A percentile compares a stretch with the other conserved stretches of the same genome.
These are phyloP conservation scores for Cryptococcus hybrid DNA, from an alignment of 1,284 basidiomycete genomes.

Conservation along the genomic window DNA sequence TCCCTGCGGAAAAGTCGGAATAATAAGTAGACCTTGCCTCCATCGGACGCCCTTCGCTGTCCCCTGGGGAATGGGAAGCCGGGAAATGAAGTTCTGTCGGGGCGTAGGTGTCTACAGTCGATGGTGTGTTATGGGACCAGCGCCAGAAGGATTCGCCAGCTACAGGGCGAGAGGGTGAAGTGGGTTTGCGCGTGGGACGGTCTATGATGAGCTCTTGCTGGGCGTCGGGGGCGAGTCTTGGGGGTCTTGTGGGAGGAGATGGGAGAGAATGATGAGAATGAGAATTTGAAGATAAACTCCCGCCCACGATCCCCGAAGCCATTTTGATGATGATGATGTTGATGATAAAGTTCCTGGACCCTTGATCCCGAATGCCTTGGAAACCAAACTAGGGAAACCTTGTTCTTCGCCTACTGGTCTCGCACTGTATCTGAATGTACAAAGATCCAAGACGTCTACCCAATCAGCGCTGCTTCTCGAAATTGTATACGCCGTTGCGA, in stretches of 20 bases:
- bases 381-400: no score
- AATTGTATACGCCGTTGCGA: no score
- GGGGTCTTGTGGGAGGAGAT: background rate
- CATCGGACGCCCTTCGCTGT: background rate
- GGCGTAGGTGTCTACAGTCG: background rate
- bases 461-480: no score
- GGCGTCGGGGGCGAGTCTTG: background rate
- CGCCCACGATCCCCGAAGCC: background rate
- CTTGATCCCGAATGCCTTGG: no score
- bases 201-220: background rate
- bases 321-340: no score
- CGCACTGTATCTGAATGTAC: background rate
- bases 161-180: background rate
- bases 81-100: constrained; percentile 2
- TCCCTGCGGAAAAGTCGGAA: constrained; percentile 15
- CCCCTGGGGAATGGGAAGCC: background rate
- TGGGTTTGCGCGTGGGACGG: background rate
- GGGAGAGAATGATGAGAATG: background rate
- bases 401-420: background rate
- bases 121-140: constrained; percentile 8
- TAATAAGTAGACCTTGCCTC: constrained; percentile 8
- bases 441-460: background rate
- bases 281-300: background rate
- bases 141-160: constrained; percentile 9
- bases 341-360: no score